Conservation (phyloP, 805 yeast genomes). For the Starmerella floris region DNA sequence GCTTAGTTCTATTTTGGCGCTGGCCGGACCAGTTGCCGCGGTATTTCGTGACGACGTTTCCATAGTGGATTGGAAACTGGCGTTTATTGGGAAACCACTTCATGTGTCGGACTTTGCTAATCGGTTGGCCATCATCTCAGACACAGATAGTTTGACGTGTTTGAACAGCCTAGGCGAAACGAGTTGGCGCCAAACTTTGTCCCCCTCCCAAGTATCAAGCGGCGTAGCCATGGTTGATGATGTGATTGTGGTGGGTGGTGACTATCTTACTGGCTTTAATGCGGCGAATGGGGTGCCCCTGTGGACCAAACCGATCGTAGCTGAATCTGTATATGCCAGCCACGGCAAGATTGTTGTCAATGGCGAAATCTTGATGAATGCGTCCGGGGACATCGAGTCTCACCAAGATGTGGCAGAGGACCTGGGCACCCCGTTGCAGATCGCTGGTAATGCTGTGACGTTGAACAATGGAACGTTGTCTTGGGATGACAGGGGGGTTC, state of each 20-base stretch:
- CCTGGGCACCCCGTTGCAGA: not conserved
- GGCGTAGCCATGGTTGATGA: conserved; percentile 10
- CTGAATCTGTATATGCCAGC: not conserved
- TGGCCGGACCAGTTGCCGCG: conserved; percentile 18
- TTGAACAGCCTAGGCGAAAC: conserved; percentile 22
- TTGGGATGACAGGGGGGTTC: conserved; percentile 12
- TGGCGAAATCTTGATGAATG: not conserved
- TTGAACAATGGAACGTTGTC: conserved; percentile 3
- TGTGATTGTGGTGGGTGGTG: conserved; percentile 11
- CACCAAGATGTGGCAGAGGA: not conserved
- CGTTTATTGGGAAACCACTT: conserved; percentile 21
- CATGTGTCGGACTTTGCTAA: conserved; percentile 9
- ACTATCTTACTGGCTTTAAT: conserved; percentile 10
- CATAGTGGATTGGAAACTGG: conserved; percentile 25
- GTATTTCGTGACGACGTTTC: conserved; percentile 28
- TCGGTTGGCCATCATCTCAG: conserved; percentile 19
- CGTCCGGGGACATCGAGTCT: not conserved
- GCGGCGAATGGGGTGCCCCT: conserved; percentile 10
- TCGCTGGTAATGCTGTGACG: not conserved
- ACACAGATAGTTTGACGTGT: conserved; percentile 20
- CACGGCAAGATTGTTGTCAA: not conserved
- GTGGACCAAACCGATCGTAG: conserved; percentile 7
- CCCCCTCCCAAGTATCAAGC: conserved; percentile 4
- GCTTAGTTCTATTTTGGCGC: not conserved
- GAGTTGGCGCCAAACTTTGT: conserved; percentile 22